These are phyloP conservation scores for Parathielavia appendiculata DNA, from an alignment of 495 filamentous ascomycete species.

Conservation along the genomic window DNA sequence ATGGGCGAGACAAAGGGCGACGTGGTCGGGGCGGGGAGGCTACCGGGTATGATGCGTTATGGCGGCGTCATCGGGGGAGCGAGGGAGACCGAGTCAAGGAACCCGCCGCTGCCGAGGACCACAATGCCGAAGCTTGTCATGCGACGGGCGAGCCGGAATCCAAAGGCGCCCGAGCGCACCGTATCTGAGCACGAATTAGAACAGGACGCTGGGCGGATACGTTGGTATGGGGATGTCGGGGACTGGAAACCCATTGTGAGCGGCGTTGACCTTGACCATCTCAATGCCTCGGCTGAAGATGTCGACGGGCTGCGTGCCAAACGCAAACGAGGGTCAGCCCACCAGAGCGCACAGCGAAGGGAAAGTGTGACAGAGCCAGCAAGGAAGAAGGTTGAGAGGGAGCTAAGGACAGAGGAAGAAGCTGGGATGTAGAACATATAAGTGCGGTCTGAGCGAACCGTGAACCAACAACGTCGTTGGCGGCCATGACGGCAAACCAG, in stretches of 20 bases:
- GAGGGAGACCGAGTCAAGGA: background rate
- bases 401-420: background rate
- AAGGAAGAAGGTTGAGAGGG: background rate
- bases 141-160: background rate
- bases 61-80: background rate
- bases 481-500: too few species aligned
- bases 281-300: background rate
- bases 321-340: background rate
- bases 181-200: conserved; percentile 25
- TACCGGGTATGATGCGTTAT: conserved; percentile 39
- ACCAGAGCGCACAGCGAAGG: background rate
- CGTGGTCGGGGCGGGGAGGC: conserved; percentile 37
- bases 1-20: conserved; percentile 42
- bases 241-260: conserved; percentile 5
- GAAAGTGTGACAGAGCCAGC: background rate
- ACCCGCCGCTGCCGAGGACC: background rate
- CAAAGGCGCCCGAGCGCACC: conserved; percentile 11
- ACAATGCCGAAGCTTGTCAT: background rate
- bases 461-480: background rate
- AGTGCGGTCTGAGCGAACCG: too few species aligned
- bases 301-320: background rate
- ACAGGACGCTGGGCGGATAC: conserved; percentile 10
- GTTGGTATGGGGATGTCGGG: conserved; percentile 17
- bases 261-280: background rate
- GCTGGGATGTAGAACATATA: too few species aligned